Conservation (phyloP, 176 grass and related monocot genomes). For the Oryza longistaminata region DNA sequence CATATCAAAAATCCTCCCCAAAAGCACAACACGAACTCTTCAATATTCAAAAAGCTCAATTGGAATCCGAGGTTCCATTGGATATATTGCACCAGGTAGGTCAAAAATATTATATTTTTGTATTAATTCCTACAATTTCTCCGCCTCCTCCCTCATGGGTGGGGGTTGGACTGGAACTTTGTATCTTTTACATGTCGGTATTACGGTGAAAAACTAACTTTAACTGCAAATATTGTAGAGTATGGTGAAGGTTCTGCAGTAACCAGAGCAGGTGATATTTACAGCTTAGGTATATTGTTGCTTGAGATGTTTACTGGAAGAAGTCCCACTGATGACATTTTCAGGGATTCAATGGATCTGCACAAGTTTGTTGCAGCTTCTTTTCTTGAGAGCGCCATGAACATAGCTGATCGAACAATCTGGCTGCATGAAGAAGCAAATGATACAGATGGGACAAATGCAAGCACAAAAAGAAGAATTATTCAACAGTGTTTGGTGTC, state of each 20-base stretch:
- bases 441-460: neutral
- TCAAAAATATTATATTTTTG: neutral
- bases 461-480: neutral
- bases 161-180: neutral
- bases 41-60: neutral
- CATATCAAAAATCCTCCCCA: constrained; percentile 36
- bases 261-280: constrained; percentile 4
- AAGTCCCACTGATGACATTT: constrained; percentile 4
- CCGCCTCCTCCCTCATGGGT: neutral
- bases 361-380: constrained; percentile 2
- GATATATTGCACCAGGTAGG: constrained; percentile 56
- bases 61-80: constrained; percentile 45
- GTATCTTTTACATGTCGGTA: neutral
- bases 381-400: neutral
- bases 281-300: constrained; percentile 11
- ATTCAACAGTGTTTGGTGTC: neutral
- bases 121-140: neutral
- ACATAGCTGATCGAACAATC: neutral
- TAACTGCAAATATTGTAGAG: neutral
- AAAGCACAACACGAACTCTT: neutral
- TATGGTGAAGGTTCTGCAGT: constrained; percentile 12
- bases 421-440: constrained; percentile 16
- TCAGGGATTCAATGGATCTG: constrained; percentile 6
- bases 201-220: neutral
- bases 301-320: constrained; percentile 4